Base-by-base conservation (phyloP, 179 eudicot genomes). In the Sideroxylon spinosum region DNA sequence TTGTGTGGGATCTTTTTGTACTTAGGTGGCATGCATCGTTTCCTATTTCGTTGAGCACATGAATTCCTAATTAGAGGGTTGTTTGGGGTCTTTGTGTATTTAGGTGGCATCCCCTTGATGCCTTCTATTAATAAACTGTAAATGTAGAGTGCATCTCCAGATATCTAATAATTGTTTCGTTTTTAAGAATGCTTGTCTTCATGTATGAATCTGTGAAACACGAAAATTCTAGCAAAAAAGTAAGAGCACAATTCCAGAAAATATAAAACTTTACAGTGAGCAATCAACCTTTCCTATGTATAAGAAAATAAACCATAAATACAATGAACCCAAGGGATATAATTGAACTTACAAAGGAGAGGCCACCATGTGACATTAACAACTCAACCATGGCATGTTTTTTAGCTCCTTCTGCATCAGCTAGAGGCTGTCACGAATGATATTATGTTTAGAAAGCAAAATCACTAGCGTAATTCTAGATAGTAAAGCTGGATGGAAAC, bases 331-430 rank as follows among this genome's bases (percentile, higher is more conserved):
- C 29, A 44, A 29, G 59, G 73, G 61, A 53, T 56, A 60, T 73
- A 37, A 25, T 57, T 50, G 67, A 74, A 88, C 99, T 92, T 88
- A 95, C 99, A 86, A 85, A 93, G 75, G 98, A 93, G 53, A 86
- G 81, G 74, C 99, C 99, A 25, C 99, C 99, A 74, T 90, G 82
- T 61, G 94, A 81, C 80, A 88, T 93, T 66, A 95, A 84, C 79
- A 95, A 85, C 86, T 94, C 98, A 65, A 90, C 85, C 94, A 94
- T 92, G 71, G 80, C 77, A 80, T 78, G 80, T 67, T 91, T 92
- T 73, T 90, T 95, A 49, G 97, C 98, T 88, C 99, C 99, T 86
- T 94, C 99, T 16, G 99, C 97, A 89, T 95, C 99, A 81, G 99
- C 99, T 84, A 93, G 84, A 86, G 99, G 99, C 99, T 95, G 96